Evolutionary conservation across 345 rosid species (phyloP).

Genomic region (Salix purpurea): DNA sequence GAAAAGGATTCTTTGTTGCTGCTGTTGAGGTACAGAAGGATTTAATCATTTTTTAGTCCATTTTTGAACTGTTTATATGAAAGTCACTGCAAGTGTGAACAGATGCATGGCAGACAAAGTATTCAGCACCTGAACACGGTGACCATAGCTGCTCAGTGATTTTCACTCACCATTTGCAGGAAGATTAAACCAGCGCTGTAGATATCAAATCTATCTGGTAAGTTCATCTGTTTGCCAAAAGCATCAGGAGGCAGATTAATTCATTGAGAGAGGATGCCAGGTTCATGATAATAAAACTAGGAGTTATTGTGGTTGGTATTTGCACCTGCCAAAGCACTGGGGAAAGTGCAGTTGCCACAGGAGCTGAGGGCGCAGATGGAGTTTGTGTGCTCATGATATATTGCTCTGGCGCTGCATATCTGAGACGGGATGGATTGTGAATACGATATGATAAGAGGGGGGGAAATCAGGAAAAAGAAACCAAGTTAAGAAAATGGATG

Average conservation of each 20-base stretch:
- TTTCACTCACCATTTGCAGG: constrained; percentile 76
- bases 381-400: constrained; percentile 99
- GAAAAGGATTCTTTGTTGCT: not conserved
- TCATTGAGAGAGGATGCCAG: constrained; percentile 11
- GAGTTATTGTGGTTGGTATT: not conserved
- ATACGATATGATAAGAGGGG: not conserved
- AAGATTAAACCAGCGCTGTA: constrained; percentile 89
- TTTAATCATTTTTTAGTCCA: not conserved
- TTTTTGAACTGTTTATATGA: constrained; percentile 1
- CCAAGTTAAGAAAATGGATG: not conserved
- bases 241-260: constrained; percentile 10
- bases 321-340: constrained; percentile 98
- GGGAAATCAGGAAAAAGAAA: not conserved
- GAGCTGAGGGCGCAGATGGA: constrained; percentile 97
- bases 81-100: not conserved
- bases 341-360: constrained; percentile 93
- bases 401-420: constrained; percentile 97
- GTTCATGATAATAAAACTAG: constrained; percentile 2
- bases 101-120: not conserved
- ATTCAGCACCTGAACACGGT: not conserved
- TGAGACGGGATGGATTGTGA: constrained; percentile 20
- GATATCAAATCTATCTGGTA: constrained; percentile 93
- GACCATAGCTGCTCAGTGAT: constrained; percentile 2
- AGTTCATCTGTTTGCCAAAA: constrained; percentile 64
- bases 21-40: not conserved